These are phyloP conservation scores for Aquanectria penicillioides DNA, from an alignment of 2,329 filamentous ascomycete species.

Conservation along the genomic window DNA sequence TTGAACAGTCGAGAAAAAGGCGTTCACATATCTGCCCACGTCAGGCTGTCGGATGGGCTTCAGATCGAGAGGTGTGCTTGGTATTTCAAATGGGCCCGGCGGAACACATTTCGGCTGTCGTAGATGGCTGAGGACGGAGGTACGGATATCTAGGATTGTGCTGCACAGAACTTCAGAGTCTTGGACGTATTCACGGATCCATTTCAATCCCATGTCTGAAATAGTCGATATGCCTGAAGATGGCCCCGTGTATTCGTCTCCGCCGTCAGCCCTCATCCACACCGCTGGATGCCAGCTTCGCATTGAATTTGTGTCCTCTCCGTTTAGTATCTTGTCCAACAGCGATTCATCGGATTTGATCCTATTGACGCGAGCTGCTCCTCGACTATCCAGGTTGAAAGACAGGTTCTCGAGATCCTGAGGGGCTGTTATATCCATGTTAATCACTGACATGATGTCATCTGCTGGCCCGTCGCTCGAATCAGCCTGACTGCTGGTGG, in stretches of 20 bases:
- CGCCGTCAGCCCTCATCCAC: constrained; percentile 2
- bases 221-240: constrained; percentile 12
- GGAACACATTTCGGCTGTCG: constrained; percentile 3
- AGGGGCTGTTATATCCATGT: too few relatives aligned
- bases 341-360: neutral
- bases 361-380: neutral
- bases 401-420: neutral
- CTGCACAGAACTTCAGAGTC: neutral
- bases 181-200: neutral
- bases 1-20: neutral
- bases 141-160: constrained; percentile 3
- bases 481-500: too few relatives aligned
- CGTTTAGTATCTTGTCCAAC: constrained; percentile 2
- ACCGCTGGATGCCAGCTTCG: neutral
- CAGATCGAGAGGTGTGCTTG: neutral
- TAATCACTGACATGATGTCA: too few relatives aligned
- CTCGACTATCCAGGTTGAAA: neutral
- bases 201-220: constrained; percentile 9
- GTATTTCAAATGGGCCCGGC: too few relatives aligned
- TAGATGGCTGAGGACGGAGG: neutral
- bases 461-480: too few relatives aligned
- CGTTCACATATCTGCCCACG: neutral
- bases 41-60: neutral
- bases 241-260: constrained; percentile 18
- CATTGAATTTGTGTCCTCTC: neutral